These are phyloP conservation scores for Mycogone perniciosa DNA, from an alignment of 2,329 filamentous ascomycete species.

Conservation along the genomic window DNA sequence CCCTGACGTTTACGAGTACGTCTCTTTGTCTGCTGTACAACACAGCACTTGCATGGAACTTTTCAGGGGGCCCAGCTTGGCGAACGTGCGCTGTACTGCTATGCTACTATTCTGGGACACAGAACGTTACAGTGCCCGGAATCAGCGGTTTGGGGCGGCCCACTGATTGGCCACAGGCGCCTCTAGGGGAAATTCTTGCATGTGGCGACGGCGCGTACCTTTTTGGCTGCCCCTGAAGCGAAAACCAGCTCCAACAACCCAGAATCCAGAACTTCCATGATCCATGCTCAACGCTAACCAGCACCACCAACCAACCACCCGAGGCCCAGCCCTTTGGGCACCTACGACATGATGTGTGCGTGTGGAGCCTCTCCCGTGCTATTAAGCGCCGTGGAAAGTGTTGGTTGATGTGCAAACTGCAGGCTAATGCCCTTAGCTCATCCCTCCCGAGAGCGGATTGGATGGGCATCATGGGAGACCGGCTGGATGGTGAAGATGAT, in stretches of 20 bases:
- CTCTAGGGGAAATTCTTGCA: not conserved
- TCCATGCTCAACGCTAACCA: too few relatives aligned
- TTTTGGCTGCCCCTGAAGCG: constrained; percentile 7
- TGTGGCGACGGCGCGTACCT: constrained; percentile 11
- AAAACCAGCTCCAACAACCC: not conserved
- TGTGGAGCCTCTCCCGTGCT: constrained; percentile 1
- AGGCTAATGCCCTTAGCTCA: constrained; percentile 7
- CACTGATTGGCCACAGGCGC: constrained; percentile 8
- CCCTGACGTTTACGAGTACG: too few relatives aligned
- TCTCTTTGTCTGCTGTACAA: not conserved
- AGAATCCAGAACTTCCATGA: constrained; percentile 6
- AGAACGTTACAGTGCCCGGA: constrained; percentile 9
- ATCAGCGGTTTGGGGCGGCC: constrained; percentile 1
- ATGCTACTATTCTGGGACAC: constrained; percentile 10
- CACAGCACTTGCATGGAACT: not conserved
- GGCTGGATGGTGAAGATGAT: not conserved
- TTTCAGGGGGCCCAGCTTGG: not conserved
- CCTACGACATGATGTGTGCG: not conserved
- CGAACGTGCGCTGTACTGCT: not conserved
- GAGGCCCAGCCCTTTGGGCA: constrained; percentile 7
- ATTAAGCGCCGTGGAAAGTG: constrained; percentile 11
- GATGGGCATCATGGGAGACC: constrained; percentile 1
- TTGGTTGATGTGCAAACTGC: constrained; percentile 6
- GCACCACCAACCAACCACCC: not conserved
- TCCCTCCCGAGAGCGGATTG: constrained; percentile 5